These are phyloP conservation scores for Silene vulgaris DNA, from an alignment of 179 eudicot species.

Conservation along the genomic window DNA sequence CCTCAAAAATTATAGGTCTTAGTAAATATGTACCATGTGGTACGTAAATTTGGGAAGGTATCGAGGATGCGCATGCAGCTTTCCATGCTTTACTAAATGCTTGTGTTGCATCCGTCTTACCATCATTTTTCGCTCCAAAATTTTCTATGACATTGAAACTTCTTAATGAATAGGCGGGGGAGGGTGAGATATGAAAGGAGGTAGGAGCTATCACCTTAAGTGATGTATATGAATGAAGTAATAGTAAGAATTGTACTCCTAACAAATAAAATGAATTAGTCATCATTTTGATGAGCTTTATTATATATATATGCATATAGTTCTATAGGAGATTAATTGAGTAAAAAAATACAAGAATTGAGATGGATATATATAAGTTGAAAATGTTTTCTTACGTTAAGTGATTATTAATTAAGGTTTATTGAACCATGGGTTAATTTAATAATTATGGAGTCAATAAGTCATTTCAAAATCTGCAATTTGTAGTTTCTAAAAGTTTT, in stretches of 20 bases:
- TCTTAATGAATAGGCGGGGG: neutral
- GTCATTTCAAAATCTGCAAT: too few species aligned
- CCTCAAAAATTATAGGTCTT: constrained; percentile 21
- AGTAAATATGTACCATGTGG: constrained; percentile 23
- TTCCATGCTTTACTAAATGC: constrained; percentile 28
- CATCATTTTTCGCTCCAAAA: constrained; percentile 29
- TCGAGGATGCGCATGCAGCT: constrained; percentile 21
- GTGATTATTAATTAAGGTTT: too few species aligned
- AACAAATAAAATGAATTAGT: neutral
- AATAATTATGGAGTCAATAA: too few species aligned
- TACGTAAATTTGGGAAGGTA: constrained; percentile 14
- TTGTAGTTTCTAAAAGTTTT: too few species aligned
- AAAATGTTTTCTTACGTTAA: neutral
- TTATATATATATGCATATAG: too few species aligned
- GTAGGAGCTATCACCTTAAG: neutral
- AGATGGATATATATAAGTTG: too few species aligned
- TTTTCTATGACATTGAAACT: constrained; percentile 14
- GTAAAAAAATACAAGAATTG: neutral
- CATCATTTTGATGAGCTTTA: neutral
- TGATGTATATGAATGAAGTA: neutral
- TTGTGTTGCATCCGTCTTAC: constrained; percentile 24
- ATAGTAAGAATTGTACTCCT: neutral
- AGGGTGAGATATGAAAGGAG: neutral
- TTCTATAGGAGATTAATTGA: neutral
- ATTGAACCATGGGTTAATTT: too few species aligned